Evolutionary conservation across 352 stramenopile genomes (phyloP).

Genomic region (Phytophthora cryptogea): DNA sequence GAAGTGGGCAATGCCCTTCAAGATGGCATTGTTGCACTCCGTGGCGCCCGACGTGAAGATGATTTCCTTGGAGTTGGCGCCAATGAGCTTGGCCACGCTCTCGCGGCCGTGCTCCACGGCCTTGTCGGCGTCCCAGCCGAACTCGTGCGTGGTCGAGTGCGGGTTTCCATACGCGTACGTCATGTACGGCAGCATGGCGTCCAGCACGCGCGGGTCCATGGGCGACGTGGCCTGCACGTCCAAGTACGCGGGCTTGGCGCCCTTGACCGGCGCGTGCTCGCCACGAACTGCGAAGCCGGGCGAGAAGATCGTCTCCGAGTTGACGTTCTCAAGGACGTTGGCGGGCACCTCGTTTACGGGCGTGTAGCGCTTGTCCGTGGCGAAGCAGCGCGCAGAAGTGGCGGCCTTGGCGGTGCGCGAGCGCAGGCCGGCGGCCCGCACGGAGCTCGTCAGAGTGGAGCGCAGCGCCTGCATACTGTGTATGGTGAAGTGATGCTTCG

Average conservation of each 20-base stretch:
- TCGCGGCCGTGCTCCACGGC: constrained; percentile 92
- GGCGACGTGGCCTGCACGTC: constrained; percentile 98
- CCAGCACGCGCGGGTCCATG: constrained; percentile 97
- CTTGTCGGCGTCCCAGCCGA: constrained; percentile 97
- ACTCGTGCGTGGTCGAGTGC: constrained; percentile 98
- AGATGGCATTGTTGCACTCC: constrained; percentile 98
- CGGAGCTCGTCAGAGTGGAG: constrained; percentile 7
- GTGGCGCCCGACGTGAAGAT: constrained; percentile 99
- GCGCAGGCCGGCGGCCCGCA: constrained; percentile 12
- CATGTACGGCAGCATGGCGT: constrained; percentile 99
- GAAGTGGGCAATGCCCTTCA: constrained; percentile 98
- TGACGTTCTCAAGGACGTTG: constrained; percentile 83
- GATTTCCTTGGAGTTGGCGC: constrained; percentile 97
- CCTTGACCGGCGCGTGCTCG: constrained; percentile 50
- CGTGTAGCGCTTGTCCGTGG: constrained; percentile 83
- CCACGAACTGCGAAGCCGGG: constrained; percentile 80
- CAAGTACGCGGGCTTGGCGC: constrained; percentile 92
- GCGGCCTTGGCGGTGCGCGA: constrained; percentile 5
- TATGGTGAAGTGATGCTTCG: constrained; percentile 14
- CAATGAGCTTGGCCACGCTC: constrained; percentile 93
- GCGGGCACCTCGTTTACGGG: constrained; percentile 83
- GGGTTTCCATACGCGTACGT: constrained; percentile 97
- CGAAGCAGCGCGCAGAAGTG: constrained; percentile 28
- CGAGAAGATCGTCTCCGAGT: constrained; percentile 82
- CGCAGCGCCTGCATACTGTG: constrained; percentile 35